phyloP scores from a whole-genome alignment of 495 filamentous ascomycete genomes.

The Coniosporium apollinis region DNA sequence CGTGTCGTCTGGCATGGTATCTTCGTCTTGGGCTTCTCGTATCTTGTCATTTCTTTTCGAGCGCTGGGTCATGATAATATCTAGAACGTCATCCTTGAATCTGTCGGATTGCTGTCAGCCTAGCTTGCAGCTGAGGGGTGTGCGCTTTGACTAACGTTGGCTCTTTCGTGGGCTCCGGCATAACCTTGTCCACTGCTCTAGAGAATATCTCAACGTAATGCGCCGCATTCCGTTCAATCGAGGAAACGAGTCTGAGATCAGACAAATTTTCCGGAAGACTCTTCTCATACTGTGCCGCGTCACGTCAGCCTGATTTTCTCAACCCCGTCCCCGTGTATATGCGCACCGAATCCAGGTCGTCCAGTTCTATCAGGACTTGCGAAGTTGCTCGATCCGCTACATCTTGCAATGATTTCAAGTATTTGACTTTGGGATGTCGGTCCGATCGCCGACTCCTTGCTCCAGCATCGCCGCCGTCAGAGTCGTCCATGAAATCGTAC shows the following conservation, averaged over 20 bases:
- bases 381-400: conserved; percentile 60
- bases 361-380: conserved; percentile 72
- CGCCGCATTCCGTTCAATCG: conserved; percentile 76
- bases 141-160: conserved; percentile 52
- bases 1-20: conserved; percentile 36
- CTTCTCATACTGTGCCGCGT: conserved; percentile 47
- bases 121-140: too few species aligned
- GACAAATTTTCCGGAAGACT: conserved; percentile 39
- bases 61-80: conserved; percentile 87
- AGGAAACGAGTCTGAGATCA: conserved; percentile 57
- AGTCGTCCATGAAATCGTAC: conserved; percentile 88
- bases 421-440: conserved; percentile 55
- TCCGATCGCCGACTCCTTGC: conserved; percentile 25
- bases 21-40: conserved; percentile 46
- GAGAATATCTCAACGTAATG: conserved; percentile 90
- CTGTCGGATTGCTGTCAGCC: too few species aligned
- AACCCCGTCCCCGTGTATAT: background rate
- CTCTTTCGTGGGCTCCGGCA: conserved; percentile 65
- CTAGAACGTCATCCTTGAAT: conserved; percentile 94
- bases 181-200: conserved; percentile 66
- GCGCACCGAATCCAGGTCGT: conserved; percentile 61
- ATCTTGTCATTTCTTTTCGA: conserved; percentile 69
- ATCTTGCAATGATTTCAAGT: conserved; percentile 77
- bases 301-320: background rate
- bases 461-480: conserved; percentile 32